A percentile compares a stretch with the other conserved stretches of the same genome.
phyloP scores from a whole-genome alignment of 768 basidiomycete genomes.

The Mycena indigotica region DNA sequence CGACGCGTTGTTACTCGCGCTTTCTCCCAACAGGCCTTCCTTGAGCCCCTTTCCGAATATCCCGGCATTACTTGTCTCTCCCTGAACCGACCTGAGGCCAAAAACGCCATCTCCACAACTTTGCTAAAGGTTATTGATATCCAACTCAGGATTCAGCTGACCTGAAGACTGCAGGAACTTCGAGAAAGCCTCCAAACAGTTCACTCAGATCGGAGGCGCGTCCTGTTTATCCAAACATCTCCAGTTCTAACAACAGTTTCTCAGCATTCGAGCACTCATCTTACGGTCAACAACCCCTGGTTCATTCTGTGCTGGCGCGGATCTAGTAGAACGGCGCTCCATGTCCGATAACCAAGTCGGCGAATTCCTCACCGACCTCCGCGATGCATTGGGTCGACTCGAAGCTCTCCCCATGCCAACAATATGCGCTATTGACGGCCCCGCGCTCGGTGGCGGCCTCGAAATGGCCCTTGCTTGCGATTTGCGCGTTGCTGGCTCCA shows the following conservation, averaged over 20 bases:
- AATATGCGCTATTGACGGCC: slow-evolving; percentile 90
- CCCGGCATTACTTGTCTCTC: slow-evolving; percentile 73
- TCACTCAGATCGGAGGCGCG: slow-evolving; percentile 67
- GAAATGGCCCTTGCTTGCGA: slow-evolving; percentile 90
- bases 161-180: slow-evolving; percentile 56
- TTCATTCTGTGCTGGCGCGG: slow-evolving; percentile 91
- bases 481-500: slow-evolving; percentile 75
- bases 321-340: slow-evolving; percentile 79
- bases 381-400: slow-evolving; percentile 71
- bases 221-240: slow-evolving; percentile 7
- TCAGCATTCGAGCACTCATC: slow-evolving; percentile 76
- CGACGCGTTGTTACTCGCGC: slow-evolving; percentile 2
- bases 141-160: slow-evolving; percentile 8
- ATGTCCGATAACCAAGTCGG: slow-evolving; percentile 78
- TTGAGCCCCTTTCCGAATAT: slow-evolving; percentile 54
- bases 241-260: slow-evolving; percentile 2
- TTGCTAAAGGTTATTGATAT: slow-evolving; percentile 60
- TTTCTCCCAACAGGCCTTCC: slow-evolving; percentile 40
- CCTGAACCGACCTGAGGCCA: slow-evolving; percentile 81
- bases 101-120: slow-evolving; percentile 82
- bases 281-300: slow-evolving; percentile 77
- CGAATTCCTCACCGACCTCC: slow-evolving; percentile 76
- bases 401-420: slow-evolving; percentile 86
- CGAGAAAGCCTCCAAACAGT: slow-evolving; percentile 66
- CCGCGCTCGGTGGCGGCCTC: slow-evolving; percentile 90